Conservation (phyloP, 257 asterid species). For the Solanum lycopersicoides region DNA sequence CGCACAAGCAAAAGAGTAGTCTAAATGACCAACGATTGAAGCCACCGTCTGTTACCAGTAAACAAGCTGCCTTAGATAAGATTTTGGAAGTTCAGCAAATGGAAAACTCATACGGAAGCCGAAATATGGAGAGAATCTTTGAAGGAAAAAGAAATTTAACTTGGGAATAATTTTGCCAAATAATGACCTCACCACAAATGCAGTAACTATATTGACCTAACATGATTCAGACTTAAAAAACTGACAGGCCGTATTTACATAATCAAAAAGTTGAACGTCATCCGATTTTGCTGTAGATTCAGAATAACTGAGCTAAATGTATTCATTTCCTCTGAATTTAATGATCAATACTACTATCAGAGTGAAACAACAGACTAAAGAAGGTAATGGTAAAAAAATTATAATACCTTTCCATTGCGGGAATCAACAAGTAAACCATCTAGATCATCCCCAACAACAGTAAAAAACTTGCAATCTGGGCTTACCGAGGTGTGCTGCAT, state of each 20-base stretch:
- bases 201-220: background rate
- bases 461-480: constrained; percentile 56
- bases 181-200: background rate
- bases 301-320: background rate
- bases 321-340: background rate
- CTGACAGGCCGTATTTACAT: background rate
- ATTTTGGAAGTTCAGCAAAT: background rate
- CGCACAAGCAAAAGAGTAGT: constrained; percentile 69
- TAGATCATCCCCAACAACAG: constrained; percentile 60
- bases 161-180: background rate
- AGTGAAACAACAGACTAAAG: background rate
- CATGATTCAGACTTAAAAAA: background rate
- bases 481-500: constrained; percentile 70
- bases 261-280: background rate
- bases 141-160: background rate
- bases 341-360: background rate
- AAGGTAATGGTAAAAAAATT: background rate
- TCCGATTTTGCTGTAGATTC: background rate
- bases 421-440: constrained; percentile 60
- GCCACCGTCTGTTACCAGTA: constrained; percentile 28
- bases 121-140: background rate
- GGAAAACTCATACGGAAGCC: background rate
- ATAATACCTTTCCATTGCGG: constrained; percentile 53
- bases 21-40: constrained; percentile 54
- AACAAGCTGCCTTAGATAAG: background rate